Evolutionary conservation across 2,329 filamentous ascomycete species (phyloP), one percentile per base, ranked within the genome.

Genomic region (Fusarium sp.): DNA sequence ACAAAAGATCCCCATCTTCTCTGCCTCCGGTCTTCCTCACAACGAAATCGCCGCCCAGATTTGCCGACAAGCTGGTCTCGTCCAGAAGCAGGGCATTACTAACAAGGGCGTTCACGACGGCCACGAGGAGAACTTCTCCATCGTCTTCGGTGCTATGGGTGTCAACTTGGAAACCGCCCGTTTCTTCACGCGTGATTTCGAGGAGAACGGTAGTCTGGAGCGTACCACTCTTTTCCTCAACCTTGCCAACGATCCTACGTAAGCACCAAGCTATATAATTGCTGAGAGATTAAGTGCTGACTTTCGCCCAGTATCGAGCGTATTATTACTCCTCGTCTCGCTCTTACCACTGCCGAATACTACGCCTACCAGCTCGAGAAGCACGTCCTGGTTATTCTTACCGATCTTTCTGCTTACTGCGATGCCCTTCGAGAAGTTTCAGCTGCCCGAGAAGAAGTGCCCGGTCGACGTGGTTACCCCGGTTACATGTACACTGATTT

Each of bases 401-500:
- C 96, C 51, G 95, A 99, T 85, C 82, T 99, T 71, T 95, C 95
- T 2, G 93, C 95, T 45, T 99, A 99, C 85, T 99, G 96, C 78
- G 95, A 99, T 79, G 96, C 95, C 68, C 90, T 99, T 67, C 95
- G 95, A 87, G 95, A 99, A 81, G 95, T 99, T 46, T 99, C 95
- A 12, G 94, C 95, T 51, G 95, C 95, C 49, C 88, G 95, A 82
- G 95, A 99, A 85, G 95, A 99, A 88, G 95, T 99, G 39, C 95
- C 95, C 36, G 95, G 95, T 85, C 94, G 95, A 79, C 94, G 95
- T 88, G 95, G 95, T 86, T 99, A 95, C 83, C 95, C 95, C 50
- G 95, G 95, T 91, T 99, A 99, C 86, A 99, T 99, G 95, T 99
- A 99, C 85, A 99, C 95, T 70, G 96, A 99, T 88, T 91, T 99